phyloP scores from a whole-genome alignment of 192 early-diverging fungal species.

The Ambispora gerdemannii region DNA sequence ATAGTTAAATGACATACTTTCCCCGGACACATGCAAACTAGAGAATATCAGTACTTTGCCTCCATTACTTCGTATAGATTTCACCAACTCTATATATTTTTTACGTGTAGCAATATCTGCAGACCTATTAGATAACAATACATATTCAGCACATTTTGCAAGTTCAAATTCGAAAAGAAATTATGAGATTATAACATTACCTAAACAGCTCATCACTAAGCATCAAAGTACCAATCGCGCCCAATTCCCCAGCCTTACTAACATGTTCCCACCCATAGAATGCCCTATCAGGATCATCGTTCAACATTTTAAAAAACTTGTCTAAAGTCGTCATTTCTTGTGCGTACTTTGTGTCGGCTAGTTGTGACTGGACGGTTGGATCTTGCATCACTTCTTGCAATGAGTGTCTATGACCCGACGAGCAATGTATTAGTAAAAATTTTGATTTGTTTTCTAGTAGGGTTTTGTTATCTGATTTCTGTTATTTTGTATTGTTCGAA shows the following conservation, averaged over 20 bases:
- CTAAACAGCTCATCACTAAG: constrained; percentile 92
- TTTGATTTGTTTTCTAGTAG: constrained; percentile 85
- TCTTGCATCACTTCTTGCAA: constrained; percentile 91
- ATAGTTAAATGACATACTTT: constrained; percentile 60
- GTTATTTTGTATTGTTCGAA: no score
- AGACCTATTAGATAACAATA: constrained; percentile 47
- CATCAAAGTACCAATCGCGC: constrained; percentile 84
- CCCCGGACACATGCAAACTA: constrained; percentile 91
- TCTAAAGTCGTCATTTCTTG: constrained; percentile 79
- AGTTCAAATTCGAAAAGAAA: constrained; percentile 8
- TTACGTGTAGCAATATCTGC: constrained; percentile 79
- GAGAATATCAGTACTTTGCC: constrained; percentile 88
- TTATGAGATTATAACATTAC: constrained; percentile 29
- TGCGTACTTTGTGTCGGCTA: constrained; percentile 91
- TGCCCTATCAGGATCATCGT: constrained; percentile 82
- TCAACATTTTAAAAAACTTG: constrained; percentile 87
- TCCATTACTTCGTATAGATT: constrained; percentile 67
- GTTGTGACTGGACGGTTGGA: constrained; percentile 66
- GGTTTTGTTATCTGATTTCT: constrained; percentile 76
- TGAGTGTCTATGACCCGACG: constrained; percentile 96
- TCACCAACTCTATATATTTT: constrained; percentile 86
- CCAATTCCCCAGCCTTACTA: constrained; percentile 73
- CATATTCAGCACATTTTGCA: constrained; percentile 8
- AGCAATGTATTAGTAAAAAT: constrained; percentile 87
- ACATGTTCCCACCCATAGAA: constrained; percentile 94